Evolutionary conservation across 805 yeast species (phyloP), one percentile per base, ranked within the genome.

Genomic region (Pichia eremophila): DNA sequence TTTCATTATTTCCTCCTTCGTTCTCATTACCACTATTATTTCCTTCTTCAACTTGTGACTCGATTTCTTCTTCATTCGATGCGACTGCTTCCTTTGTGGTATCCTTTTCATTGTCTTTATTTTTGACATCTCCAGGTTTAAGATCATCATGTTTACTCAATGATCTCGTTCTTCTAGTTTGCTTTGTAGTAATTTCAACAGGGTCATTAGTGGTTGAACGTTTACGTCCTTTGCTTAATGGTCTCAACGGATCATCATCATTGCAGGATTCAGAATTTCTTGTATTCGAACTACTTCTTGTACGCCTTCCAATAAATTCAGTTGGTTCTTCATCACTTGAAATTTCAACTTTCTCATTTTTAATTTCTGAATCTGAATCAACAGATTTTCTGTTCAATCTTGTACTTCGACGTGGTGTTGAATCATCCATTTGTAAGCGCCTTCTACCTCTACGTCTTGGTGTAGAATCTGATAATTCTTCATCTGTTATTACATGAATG

Each of bases 231-330:
- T 15, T 15, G 7, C 17, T 15, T 8, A 15, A 10, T 15, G 10
- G 17, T 18, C 35, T 37, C 28, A 35, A 45, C 9, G 37, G 44
- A 11, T 47, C 42, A 25, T 34, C 41, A 27, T 44, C 17, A 12
- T 22, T 31, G 5, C 40, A 44, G 15, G 29, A 8, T n/a, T 44
- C 46, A 8, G 43, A 19, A n/a, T 43, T 34, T 7, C 12, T 17
- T 29, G 41, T n/a, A 22, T 40, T 44, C 2, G 45, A 44, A 10
- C 40, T 37, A 28, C 44, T 41, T 22, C 51, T 29, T 15, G 41
- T 45, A 25, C 43, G 35, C 38, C 44, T 39, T 14, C 45, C 45
- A 32, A 41, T 34, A 28, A 46, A 14, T 15, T 9, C 9, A 3
- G 10, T 14, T 4, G 36, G 36, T 15, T 34, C 36, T 14, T 34